Base-by-base conservation (phyloP, 306 rosid species). In the Begonia loranthoides region DNA sequence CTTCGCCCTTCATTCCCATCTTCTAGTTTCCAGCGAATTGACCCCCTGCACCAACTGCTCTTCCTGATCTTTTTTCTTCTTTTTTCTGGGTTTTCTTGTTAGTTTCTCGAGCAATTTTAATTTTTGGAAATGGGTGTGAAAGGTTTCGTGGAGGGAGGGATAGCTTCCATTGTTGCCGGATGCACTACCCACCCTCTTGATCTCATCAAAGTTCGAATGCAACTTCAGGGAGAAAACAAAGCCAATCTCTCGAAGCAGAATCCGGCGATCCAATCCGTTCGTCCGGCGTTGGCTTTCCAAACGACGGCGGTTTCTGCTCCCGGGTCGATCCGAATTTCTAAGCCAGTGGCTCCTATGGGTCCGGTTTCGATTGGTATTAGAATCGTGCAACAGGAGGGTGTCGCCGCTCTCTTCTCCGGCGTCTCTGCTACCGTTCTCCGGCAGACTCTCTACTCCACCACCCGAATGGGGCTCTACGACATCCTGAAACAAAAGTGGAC, bases 401-500 rank as follows among this genome's bases (percentile, higher is more conserved):
- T 80, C 0, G 16, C 66, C 0, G 88, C 94, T 0, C 51, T 84
- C n/a, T 84, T 77, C 68, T 75, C 88, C 41, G 88, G 94, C 19
- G 75, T 84, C 4, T 84, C 94, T 22, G 89, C 94, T 52, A 84
- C 89, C 49, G 65, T 84, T 41, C 89, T 84, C 73, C 86, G 89
- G 12, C 94, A 84, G 70, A 61, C 67, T 1, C 75, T 84, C 3
- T 84, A 84, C 64, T 84, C 94, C 50, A 84, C 94, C 45, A 84
- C 94, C 40, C 78, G 89, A 4, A 84, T 84, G 94, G 94, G 94
- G 0, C 81, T 84, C 45, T 84, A 84, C 56, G 94, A 84, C 36
- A 51, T 80, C 8, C 79, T 84, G 5, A 84, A 77, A 48, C 64
- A 71, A 24, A 77, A 73, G 11, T 84, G 89, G 94, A 49, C 94